A percentile compares a stretch with the other conserved stretches of the same genome.
Evolutionary conservation across 495 filamentous ascomycete species (phyloP).

Genomic region (Penicillium lagena): DNA sequence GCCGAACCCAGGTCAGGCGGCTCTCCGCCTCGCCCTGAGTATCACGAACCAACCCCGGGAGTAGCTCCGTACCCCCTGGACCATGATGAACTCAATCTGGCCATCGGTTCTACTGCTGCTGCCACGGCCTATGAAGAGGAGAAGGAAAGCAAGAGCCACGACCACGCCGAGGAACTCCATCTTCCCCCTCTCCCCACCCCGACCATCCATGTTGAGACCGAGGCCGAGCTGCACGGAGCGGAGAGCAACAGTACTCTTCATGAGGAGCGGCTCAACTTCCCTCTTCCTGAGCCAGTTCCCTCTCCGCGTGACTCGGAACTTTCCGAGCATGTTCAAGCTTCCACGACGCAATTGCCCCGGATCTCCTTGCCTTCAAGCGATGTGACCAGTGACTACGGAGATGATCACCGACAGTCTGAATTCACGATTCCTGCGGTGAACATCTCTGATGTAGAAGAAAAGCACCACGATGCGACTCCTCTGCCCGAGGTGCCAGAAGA

Average conservation of each 20-base stretch:
- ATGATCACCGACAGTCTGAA: slow-evolving; percentile 51
- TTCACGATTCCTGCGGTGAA: slow-evolving; percentile 29
- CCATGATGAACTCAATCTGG: slow-evolving; percentile 5
- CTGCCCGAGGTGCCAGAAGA: slow-evolving; percentile 19
- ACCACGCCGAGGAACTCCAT: slow-evolving; percentile 24
- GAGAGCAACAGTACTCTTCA: slow-evolving; percentile 1
- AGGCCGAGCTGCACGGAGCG: not conserved
- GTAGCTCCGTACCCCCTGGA: slow-evolving; percentile 6
- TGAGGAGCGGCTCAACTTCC: slow-evolving; percentile 21
- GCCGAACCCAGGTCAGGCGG: slow-evolving; percentile 11
- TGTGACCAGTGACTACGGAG: slow-evolving; percentile 51
- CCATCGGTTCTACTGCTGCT: too few species aligned
- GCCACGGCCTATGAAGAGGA: too few species aligned
- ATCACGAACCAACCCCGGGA: slow-evolving; percentile 2
- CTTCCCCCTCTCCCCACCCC: slow-evolving; percentile 6
- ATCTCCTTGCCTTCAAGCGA: slow-evolving; percentile 43
- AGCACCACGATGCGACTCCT: slow-evolving; percentile 5
- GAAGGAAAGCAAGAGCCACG: slow-evolving; percentile 26
- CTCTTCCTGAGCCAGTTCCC: slow-evolving; percentile 14
- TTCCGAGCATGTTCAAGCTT: slow-evolving; percentile 4
- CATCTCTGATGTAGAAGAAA: slow-evolving; percentile 21
- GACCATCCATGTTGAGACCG: slow-evolving; percentile 15
- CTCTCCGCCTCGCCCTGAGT: slow-evolving; percentile 10
- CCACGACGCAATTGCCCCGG: slow-evolving; percentile 24
- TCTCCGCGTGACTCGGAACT: slow-evolving; percentile 5